Percentiles rank a stretch among this genome's conserved stretches.
Evolutionary conservation across 495 filamentous ascomycete genomes (phyloP).

Genomic region (Podospora australis): DNA sequence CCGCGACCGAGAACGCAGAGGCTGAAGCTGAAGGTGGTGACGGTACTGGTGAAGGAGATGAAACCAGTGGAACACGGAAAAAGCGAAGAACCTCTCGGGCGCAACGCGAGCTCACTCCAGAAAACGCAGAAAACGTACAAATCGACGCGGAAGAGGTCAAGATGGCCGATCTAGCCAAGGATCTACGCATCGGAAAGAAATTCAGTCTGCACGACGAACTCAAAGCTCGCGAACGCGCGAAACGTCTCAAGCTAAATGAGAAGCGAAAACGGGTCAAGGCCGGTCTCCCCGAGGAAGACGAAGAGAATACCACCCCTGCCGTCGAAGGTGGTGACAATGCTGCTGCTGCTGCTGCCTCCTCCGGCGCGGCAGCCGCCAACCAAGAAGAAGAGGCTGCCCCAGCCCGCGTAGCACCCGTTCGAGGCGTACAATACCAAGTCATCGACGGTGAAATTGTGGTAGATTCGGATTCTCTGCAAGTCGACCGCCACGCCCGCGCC

Average conservation of each 20-base stretch:
- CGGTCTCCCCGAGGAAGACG: slow-evolving; percentile 8
- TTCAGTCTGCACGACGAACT: slow-evolving; percentile 63
- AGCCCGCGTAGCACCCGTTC: slow-evolving; percentile 5
- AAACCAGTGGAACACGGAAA: slow-evolving; percentile 14
- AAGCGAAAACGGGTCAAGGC: slow-evolving; percentile 22
- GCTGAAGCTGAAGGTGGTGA: background rate
- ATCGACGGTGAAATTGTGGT: slow-evolving; percentile 81
- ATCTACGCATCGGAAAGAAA: slow-evolving; percentile 69
- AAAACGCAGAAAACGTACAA: slow-evolving; percentile 64
- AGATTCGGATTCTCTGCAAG: slow-evolving; percentile 66
- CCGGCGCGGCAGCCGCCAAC: slow-evolving; percentile 3
- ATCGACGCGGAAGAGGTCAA: slow-evolving; percentile 64
- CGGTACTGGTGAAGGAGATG: slow-evolving; percentile 2
- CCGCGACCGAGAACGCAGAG: background rate
- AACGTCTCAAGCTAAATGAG: slow-evolving; percentile 33
- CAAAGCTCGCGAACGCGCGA: slow-evolving; percentile 38
- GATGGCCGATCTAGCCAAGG: slow-evolving; percentile 78
- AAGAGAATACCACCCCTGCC: slow-evolving; percentile 8
- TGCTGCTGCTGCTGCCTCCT: background rate
- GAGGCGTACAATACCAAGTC: slow-evolving; percentile 41
- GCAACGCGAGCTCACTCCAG: slow-evolving; percentile 56
- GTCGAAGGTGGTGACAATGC: background rate
- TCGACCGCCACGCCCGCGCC: slow-evolving; percentile 71
- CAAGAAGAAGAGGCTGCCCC: background rate
- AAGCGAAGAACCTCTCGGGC: slow-evolving; percentile 8